Evolutionary conservation across 257 asterid species (phyloP).

Genomic region (Lithospermum erythrorhizon): DNA sequence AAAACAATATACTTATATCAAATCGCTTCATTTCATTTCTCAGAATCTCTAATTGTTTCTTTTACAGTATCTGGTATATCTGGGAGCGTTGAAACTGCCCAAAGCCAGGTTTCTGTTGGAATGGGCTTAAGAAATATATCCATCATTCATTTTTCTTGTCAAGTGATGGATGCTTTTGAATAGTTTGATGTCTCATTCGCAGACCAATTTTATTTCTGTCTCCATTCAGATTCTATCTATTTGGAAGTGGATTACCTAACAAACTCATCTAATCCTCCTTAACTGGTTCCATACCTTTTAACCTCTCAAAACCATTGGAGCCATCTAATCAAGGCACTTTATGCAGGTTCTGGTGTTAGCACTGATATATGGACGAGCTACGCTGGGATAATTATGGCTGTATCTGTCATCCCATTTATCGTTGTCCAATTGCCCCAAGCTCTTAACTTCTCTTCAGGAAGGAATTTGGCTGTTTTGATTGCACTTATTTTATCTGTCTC

Average conservation of each 20-base stretch:
- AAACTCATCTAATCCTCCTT: no score
- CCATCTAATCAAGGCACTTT: background rate
- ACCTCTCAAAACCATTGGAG: background rate
- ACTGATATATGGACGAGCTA: constrained; percentile 84
- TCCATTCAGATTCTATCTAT: background rate
- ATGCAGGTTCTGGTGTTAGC: constrained; percentile 75
- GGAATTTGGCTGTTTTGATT: constrained; percentile 56
- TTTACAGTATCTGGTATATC: constrained; percentile 80
- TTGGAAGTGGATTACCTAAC: background rate
- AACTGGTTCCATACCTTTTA: no score
- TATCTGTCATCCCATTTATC: constrained; percentile 68
- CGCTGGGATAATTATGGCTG: constrained; percentile 76
- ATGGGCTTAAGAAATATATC: no score
- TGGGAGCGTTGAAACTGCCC: constrained; percentile 66
- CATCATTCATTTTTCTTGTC: background rate
- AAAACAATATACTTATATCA: background rate
- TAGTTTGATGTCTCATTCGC: background rate
- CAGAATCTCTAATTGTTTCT: background rate
- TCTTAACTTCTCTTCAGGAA: constrained; percentile 46
- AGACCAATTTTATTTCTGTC: background rate
- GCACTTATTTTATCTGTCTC: constrained; percentile 52
- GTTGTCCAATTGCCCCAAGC: constrained; percentile 69
- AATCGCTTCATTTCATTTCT: background rate
- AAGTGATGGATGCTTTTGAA: background rate
- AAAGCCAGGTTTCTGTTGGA: constrained; percentile 90